phyloP scores from a whole-genome alignment of 345 rosid genomes.

The Citrus maxima region DNA sequence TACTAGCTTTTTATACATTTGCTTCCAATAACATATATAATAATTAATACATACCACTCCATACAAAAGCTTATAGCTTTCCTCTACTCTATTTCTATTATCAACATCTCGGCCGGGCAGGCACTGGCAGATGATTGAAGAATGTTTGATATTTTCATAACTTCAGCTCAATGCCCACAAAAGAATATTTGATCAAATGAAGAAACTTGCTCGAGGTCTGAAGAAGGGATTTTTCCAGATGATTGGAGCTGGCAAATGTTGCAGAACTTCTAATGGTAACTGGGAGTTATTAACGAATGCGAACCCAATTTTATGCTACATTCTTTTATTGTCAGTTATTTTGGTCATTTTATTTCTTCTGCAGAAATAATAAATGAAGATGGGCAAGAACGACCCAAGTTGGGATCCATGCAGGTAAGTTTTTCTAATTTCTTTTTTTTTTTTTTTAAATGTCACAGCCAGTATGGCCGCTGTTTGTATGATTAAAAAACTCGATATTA shows the following conservation, averaged over 20 bases:
- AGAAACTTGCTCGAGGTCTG: conserved; percentile 28
- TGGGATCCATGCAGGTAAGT: conserved; percentile 11
- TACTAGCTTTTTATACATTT: too few species aligned
- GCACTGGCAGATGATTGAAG: background rate
- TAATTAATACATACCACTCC: background rate
- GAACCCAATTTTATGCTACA: background rate
- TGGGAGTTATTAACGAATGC: background rate
- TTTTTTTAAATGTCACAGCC: too few species aligned
- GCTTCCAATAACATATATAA: too few species aligned
- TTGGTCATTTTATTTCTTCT: too few species aligned
- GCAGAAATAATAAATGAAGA: conserved; percentile 1
- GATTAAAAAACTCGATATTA: too few species aligned
- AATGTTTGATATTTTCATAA: too few species aligned
- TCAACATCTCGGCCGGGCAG: too few species aligned
- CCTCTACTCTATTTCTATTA: too few species aligned
- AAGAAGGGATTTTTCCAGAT: conserved; percentile 17
- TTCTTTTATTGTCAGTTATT: too few species aligned
- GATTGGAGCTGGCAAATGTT: conserved; percentile 15
- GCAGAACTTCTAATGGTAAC: conserved; percentile 11
- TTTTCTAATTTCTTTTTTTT: too few species aligned
- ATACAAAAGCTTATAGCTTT: background rate
- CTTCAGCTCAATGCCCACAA: fast-evolving
- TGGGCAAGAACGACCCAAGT: background rate
- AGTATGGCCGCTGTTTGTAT: too few species aligned
- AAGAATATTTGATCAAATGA: conserved; percentile 1